Evolutionary conservation across 2,329 filamentous ascomycete species (phyloP), one percentile per base, ranked within the genome.

Genomic region (Fusarium anguioides): DNA sequence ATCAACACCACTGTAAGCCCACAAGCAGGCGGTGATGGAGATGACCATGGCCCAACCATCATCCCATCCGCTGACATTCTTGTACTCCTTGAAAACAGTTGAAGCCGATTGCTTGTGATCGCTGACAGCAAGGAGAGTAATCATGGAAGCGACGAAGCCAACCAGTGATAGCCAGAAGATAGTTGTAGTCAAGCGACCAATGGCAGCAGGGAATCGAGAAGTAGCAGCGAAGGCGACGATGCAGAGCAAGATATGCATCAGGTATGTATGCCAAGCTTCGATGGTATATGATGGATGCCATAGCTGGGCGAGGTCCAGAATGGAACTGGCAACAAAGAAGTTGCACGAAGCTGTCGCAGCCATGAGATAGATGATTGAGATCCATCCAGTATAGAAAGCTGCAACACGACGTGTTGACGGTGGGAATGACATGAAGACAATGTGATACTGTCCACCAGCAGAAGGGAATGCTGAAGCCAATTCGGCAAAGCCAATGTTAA

Each of bases 351-450:
- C 70, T 2, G 62, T 52, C 5, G 67, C 71, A 2, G 71, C 62
- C 71, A 73, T 73, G 44, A 73, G 70, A 33, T 72, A 73, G 31
- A 73, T 72, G 18, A 73, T 66, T 6, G 69, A 58, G 11, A 71
- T 64, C 70, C 70, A 73, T 0, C 62, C 71, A 0, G 70, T 73
- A 35, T 72, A 70, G 36, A 73, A 73, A 1, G 71, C 70, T 5
- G 70, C 70, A 20, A 63, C 51, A 14, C 52, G 70, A 12, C 71
- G 67, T 7, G 67, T 70, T 10, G 70, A 64, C 4, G 65, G 50
- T 2, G 71, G 69, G 40, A 73, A 73, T 1, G 54, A 55, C 68
- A 71, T 73, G 48, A 72, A 73, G 9, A 73, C 71, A 20, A 73
- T 73, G 21, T 73, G 71, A 18, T 73, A 73, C 21, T 73, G 71